Evolutionary conservation across 2,329 filamentous ascomycete species (phyloP), one percentile per base, ranked within the genome.

Genomic region (Rutstroemia sp.): DNA sequence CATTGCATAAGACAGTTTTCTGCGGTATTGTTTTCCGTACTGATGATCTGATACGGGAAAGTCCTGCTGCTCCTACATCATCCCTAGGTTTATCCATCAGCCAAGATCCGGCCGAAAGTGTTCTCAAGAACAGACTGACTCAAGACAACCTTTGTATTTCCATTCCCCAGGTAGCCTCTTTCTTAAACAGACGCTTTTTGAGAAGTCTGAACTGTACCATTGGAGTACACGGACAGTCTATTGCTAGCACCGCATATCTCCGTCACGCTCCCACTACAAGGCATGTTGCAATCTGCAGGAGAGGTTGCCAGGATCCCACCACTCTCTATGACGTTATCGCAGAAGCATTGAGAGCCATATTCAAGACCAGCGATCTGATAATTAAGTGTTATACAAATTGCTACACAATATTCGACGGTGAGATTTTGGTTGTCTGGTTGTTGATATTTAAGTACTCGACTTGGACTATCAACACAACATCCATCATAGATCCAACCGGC

Each of bases 61-160:
- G 59, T 62, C 3, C 47, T 30, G 37, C 58, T 59, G 4, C 53
- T 16, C 51, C 51, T 45, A 61, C 48, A 46, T 60, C 63, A 25
- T 60, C 53, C 44, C 48, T 58, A 44, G 16, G 21, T 21, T 60
- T 51, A 41, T 86, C n/a, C 14, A 49, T 42, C 45, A 57, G 48
- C 18, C 34, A 46, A 14, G 14, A 19, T 18, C 49, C n/a, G 44
- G 21, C 14, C 19, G 8, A 9, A 21, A 34, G 2, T 41, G n/a
- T 6, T 39, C 2, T 52, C 30, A 42, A n/a, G 46, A 62, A 76
- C 70, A 61, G 78, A 71, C 65, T 82, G 74, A 75, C 79, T 83
- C 50, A 74, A 77, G 58, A 84, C 67, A 68, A 5, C 65, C 67
- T 30, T 62, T 49, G 44, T 68, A 69, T 0, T 57, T 52, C 66